Conservation (phyloP, 768 basidiomycete genomes). For the Lactarius vividus region DNA sequence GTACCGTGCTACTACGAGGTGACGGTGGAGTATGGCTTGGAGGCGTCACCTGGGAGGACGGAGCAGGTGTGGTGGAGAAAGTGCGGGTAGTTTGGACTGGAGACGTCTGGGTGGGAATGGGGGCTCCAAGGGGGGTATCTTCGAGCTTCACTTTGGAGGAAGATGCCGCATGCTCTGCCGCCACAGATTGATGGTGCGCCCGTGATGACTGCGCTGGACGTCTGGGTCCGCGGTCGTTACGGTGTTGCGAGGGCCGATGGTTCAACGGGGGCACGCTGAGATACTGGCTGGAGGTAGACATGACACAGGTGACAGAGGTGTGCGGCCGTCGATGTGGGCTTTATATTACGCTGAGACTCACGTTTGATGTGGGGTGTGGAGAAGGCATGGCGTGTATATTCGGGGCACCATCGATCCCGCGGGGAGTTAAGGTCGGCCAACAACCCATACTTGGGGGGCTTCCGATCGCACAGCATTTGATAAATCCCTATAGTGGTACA, state of each 20-base stretch:
- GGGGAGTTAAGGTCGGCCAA: neutral
- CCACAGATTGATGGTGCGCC: neutral
- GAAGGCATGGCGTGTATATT: conserved; percentile 17
- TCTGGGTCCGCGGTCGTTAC: conserved; percentile 8
- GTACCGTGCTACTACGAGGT: neutral
- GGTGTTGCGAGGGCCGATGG: conserved; percentile 18
- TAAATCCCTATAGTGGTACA: conserved; percentile 3
- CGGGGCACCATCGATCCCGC: neutral
- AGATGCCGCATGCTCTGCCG: conserved; percentile 5
- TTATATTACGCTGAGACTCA: conserved; percentile 15
- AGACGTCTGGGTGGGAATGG: neutral
- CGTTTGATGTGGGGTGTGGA: conserved; percentile 16
- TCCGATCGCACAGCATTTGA: conserved; percentile 21
- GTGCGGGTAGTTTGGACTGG: neutral
- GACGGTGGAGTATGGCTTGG: neutral
- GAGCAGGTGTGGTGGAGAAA: neutral
- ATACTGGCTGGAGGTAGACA: conserved; percentile 21
- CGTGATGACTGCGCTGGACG: neutral
- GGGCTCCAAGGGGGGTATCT: conserved; percentile 18
- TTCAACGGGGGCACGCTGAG: conserved; percentile 13
- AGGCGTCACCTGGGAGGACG: neutral
- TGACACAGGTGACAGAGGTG: neutral
- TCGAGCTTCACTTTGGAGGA: conserved; percentile 22
- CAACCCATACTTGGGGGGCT: neutral
- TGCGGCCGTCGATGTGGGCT: neutral